A percentile compares a stretch with the other conserved stretches of the same genome.
Evolutionary conservation across 352 stramenopile genomes (phyloP).

Genomic region (Phytopythium aichiense): DNA sequence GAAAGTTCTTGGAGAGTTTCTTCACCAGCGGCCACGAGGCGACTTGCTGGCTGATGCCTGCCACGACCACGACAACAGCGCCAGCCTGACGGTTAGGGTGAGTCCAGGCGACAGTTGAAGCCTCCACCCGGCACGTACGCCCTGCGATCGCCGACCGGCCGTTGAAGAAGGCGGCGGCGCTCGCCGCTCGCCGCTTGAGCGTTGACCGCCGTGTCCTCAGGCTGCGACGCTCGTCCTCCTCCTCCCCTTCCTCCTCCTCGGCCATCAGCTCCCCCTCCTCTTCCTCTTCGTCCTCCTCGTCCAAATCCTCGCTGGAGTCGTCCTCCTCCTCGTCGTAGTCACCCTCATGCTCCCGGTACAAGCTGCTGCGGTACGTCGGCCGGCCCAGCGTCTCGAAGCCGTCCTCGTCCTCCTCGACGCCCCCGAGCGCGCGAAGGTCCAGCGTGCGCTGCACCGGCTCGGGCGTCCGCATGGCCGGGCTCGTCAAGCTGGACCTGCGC

Average conservation of each 20-base stretch:
- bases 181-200: constrained; percentile 26
- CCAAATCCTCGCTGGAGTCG: constrained; percentile 12
- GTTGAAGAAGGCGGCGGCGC: constrained; percentile 29
- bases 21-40: constrained; percentile 18
- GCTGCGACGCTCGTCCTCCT: constrained; percentile 15
- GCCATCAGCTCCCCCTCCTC: constrained; percentile 26
- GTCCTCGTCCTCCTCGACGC: constrained; percentile 38
- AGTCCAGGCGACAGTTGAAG: neutral
- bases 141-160: neutral
- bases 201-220: constrained; percentile 18
- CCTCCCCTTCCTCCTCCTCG: constrained; percentile 28
- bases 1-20: constrained; percentile 18
- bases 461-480: constrained; percentile 34
- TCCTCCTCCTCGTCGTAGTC: constrained; percentile 19
- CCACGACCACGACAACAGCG: neutral
- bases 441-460: constrained; percentile 60
- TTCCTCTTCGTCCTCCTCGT: constrained; percentile 35
- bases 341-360: constrained; percentile 12
- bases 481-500: constrained; percentile 1
- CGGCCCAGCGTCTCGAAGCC: constrained; percentile 17
- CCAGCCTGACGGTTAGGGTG: neutral
- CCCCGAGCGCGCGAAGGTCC: constrained; percentile 34
- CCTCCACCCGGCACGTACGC: neutral
- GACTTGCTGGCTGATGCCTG: constrained; percentile 13
- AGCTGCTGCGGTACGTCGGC: constrained; percentile 5